These are phyloP conservation scores for Lasiodiplodia gonubiensis DNA, from an alignment of 2,329 filamentous ascomycete genomes.

Conservation along the genomic window DNA sequence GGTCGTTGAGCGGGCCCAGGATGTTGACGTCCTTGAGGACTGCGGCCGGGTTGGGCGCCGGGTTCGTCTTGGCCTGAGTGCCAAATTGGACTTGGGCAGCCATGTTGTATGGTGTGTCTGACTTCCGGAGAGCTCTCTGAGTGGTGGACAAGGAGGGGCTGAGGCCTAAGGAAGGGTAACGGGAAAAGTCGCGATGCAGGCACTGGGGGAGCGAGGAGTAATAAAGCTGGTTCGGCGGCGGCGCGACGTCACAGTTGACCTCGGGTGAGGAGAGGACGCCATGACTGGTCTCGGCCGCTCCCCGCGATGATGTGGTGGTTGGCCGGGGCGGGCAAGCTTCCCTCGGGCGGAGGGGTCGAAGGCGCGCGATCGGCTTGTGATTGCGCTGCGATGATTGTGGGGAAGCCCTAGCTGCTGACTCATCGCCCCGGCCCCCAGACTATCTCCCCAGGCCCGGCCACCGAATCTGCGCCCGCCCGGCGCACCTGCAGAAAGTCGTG, in stretches of 20 bases:
- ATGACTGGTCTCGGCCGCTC: constrained; percentile 21
- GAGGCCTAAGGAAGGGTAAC: constrained; percentile 14
- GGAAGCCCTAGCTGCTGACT: constrained; percentile 20
- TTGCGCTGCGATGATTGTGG: constrained; percentile 14
- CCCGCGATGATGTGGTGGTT: constrained; percentile 16
- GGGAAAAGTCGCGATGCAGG: constrained; percentile 16
- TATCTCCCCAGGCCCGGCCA: not conserved
- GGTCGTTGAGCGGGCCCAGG: constrained; percentile 76
- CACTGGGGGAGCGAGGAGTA: constrained; percentile 8
- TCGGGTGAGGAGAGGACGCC: constrained; percentile 20
- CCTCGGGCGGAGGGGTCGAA: constrained; percentile 29
- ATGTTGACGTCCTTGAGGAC: constrained; percentile 89
- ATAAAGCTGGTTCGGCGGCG: constrained; percentile 8
- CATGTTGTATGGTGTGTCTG: constrained; percentile 13
- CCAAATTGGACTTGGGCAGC: constrained; percentile 27
- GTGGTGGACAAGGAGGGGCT: constrained; percentile 1
- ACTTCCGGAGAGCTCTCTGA: constrained; percentile 5
- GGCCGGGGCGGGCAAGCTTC: constrained; percentile 21
- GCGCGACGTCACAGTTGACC: constrained; percentile 27
- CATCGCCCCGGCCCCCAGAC: not conserved
- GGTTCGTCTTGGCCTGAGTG: constrained; percentile 51
- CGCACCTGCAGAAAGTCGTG: not conserved
- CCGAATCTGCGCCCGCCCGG: not conserved
- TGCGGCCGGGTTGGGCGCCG: constrained; percentile 67
- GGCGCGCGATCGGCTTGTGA: constrained; percentile 27